Evolutionary conservation across 1,284 basidiomycete genomes (phyloP).

Genomic region (Macrocystidia cucumis): DNA sequence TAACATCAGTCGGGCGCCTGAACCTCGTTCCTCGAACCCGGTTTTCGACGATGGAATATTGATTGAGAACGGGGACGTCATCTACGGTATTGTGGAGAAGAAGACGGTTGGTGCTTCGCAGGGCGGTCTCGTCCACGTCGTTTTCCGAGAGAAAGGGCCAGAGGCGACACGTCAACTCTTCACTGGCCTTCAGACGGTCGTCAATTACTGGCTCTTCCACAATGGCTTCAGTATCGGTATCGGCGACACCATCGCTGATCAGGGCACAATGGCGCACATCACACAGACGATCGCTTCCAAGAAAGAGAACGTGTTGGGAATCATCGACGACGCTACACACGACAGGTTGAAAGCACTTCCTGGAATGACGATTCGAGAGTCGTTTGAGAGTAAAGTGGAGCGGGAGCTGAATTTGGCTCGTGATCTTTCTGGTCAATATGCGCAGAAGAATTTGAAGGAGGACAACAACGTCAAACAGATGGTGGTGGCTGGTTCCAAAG

Average conservation of each 20-base stretch:
- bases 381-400: conserved; percentile 92
- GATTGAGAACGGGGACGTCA: conserved; percentile 95
- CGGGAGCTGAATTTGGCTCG: conserved; percentile 92
- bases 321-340: conserved; percentile 75
- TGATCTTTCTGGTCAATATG: conserved; percentile 92
- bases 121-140: conserved; percentile 94
- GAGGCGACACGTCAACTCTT: conserved; percentile 91
- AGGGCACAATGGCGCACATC: conserved; percentile 82
- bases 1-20: conserved; percentile 82
- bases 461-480: conserved; percentile 99
- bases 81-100: conserved; percentile 96
- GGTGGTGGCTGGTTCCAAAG: conserved; percentile 98
- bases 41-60: conserved; percentile 91
- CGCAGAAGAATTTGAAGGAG: conserved; percentile 93
- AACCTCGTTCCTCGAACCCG: conserved; percentile 76
- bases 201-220: conserved; percentile 99
- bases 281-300: conserved; percentile 78
- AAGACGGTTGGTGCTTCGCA: conserved; percentile 95
- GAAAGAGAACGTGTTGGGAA: conserved; percentile 66
- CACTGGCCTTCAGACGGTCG: conserved; percentile 89
- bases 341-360: conserved; percentile 84
- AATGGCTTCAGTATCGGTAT: conserved; percentile 99
- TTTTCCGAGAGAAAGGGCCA: conserved; percentile 96
- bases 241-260: conserved; percentile 96
- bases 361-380: conserved; percentile 99